Evolutionary conservation across 2,329 filamentous ascomycete genomes (phyloP), one percentile per base, ranked within the genome.

Genomic region (Penicillium sp.): DNA sequence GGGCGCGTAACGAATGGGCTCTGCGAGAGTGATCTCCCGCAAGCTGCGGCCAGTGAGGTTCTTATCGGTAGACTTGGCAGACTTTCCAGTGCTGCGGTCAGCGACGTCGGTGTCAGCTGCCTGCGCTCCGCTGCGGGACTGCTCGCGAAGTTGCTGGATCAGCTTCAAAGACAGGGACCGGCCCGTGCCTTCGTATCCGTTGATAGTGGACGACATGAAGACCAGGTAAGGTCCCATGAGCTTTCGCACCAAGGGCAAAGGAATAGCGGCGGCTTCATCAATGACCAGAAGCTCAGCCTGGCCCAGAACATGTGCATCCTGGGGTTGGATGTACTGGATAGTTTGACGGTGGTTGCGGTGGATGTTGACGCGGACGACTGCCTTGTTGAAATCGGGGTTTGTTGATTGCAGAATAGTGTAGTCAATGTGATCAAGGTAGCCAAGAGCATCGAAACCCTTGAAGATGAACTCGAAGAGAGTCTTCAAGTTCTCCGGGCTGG

Each of bases 171-270:
- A 97, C 5, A 99, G 82, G 1, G 94, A 97, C 54, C 94, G 86
- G 39, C 94, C 94, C 6, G 94, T 99, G 53, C 94, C 94, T 78
- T 99, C 94, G 71, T 99, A 99, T 55, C 94, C 94, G 70, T 97
- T 97, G 77, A 99, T 97, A 1, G 94, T 99, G 0, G 94, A 99
- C 1, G 95, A 92, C 94, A 99, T 97, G 76, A 99, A 99, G 8
- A 97, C 92, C 36, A 99, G 81, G 74, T 99, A 99, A 13, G 93
- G 93, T 0, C 94, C 94, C 85, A 99, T 92, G 39, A 99, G 81
- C 76, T 97, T 97, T 64, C 89, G 84, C 7, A 99, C 94, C 2
- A 97, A 79, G 0, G 94, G 94, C 10, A 99, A 77, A 11, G 95
- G 94, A 59, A 99, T 99, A 1, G 95, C 95, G 11, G 94, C 94